These are phyloP conservation scores for Botrytis fragariae DNA, from an alignment of 2,329 filamentous ascomycete species.

Conservation along the genomic window DNA sequence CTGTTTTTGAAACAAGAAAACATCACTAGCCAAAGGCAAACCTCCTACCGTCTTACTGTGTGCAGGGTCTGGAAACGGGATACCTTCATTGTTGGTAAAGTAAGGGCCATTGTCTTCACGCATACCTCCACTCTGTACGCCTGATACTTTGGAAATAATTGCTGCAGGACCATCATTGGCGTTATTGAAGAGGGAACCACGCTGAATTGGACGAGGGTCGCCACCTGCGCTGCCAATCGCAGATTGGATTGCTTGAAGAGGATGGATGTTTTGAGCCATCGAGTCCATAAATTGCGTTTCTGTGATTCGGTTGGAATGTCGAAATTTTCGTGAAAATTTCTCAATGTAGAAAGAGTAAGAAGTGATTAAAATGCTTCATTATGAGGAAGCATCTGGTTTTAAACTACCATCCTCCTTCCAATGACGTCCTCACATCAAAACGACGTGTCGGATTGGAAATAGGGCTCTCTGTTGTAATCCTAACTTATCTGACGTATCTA, in stretches of 20 bases:
- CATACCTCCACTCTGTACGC: constrained; percentile 14
- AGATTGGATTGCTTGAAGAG: constrained; percentile 19
- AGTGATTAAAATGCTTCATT: not conserved
- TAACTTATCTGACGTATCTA: not conserved
- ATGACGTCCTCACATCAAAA: not conserved
- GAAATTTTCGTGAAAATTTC: not conserved
- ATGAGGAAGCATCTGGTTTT: not conserved
- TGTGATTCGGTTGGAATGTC: not conserved
- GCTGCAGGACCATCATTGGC: constrained; percentile 19
- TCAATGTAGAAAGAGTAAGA: not conserved
- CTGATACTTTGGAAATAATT: constrained; percentile 19
- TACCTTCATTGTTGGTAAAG: constrained; percentile 21
- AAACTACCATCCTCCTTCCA: not conserved
- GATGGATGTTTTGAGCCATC: constrained; percentile 23
- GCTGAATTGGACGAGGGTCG: constrained; percentile 17
- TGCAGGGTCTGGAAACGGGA: constrained; percentile 20
- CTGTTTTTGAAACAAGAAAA: constrained; percentile 19
- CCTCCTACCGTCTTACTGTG: constrained; percentile 20
- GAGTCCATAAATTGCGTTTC: not conserved
- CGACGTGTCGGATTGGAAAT: not conserved
- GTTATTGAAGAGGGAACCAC: constrained; percentile 12
- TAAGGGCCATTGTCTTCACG: constrained; percentile 20
- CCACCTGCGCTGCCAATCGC: constrained; percentile 13
- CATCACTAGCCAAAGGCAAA: constrained; percentile 18
- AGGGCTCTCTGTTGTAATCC: too few species aligned